These are phyloP conservation scores for Venturia pyrina DNA, from an alignment of 2,329 filamentous ascomycete genomes.

Conservation along the genomic window DNA sequence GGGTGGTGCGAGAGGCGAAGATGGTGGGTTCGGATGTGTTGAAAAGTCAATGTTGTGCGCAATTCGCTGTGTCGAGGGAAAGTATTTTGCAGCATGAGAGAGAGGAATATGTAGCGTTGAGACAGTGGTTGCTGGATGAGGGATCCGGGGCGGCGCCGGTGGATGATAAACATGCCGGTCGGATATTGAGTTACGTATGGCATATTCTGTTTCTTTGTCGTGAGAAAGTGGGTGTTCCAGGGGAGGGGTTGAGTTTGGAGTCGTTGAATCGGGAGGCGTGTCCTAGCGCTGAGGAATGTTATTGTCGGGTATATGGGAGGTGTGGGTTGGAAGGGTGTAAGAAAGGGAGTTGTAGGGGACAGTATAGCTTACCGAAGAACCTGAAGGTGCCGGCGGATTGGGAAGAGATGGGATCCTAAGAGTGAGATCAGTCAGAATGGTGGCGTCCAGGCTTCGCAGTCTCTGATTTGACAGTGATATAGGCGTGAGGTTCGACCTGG, in stretches of 20 bases:
- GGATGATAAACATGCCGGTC: conserved; percentile 17
- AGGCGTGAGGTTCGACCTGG: too few species aligned
- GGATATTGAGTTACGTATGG: conserved; percentile 41
- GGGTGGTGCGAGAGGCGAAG: neutral
- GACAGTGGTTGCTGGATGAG: conserved; percentile 43
- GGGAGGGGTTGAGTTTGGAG: conserved; percentile 19
- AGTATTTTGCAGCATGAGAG: conserved; percentile 39
- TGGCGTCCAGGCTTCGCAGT: too few species aligned
- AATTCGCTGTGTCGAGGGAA: conserved; percentile 42
- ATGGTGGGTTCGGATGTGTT: conserved; percentile 17
- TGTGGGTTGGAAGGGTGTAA: conserved; percentile 19
- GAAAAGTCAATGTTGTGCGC: conserved; percentile 44
- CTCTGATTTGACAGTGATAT: too few species aligned
- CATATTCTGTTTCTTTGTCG: conserved; percentile 36
- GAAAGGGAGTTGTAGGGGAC: neutral
- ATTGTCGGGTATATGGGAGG: conserved; percentile 34
- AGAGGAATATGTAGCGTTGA: conserved; percentile 42
- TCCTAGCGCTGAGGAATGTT: conserved; percentile 23
- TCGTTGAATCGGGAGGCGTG: neutral
- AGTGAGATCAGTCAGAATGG: too few species aligned
- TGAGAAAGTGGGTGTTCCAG: neutral
- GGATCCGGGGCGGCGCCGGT: neutral
- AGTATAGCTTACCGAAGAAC: neutral
- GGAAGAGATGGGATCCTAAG: too few species aligned
- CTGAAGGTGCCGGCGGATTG: neutral